Evolutionary conservation across 2,329 filamentous ascomycete species (phyloP).

Genomic region (Tolypocladium endophyticum): DNA sequence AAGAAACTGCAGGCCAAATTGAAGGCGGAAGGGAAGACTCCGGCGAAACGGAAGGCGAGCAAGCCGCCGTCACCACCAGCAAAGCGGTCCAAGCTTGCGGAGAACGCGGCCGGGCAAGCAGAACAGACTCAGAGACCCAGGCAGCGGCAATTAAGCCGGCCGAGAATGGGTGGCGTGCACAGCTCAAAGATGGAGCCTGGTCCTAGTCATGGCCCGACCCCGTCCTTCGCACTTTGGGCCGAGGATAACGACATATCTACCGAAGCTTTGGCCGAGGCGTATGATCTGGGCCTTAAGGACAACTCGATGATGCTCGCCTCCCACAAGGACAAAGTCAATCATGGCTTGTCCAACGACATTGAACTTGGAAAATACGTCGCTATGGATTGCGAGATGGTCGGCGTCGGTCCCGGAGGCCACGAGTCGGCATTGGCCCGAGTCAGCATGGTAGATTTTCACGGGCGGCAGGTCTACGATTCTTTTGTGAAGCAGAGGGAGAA

Average conservation of each 20-base stretch:
- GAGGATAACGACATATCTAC: slow-evolving; percentile 50
- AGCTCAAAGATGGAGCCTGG: slow-evolving; percentile 33
- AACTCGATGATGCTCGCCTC: slow-evolving; percentile 36
- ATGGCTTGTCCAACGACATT: slow-evolving; percentile 48
- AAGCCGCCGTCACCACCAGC: slow-evolving; percentile 13
- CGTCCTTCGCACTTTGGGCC: slow-evolving; percentile 49
- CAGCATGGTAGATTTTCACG: slow-evolving; percentile 88
- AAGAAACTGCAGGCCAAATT: slow-evolving; percentile 62
- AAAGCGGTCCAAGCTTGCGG: slow-evolving; percentile 18
- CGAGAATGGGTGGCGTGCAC: slow-evolving; percentile 45
- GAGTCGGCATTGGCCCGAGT: slow-evolving; percentile 75
- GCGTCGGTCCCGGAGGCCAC: slow-evolving; percentile 59
- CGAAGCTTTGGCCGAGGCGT: slow-evolving; percentile 50
- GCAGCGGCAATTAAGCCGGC: neutral
- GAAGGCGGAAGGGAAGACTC: slow-evolving; percentile 31
- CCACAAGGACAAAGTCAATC: slow-evolving; percentile 46
- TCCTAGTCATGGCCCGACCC: slow-evolving; percentile 30
- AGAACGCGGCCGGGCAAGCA: slow-evolving; percentile 1
- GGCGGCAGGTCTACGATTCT: slow-evolving; percentile 85
- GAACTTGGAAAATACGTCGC: slow-evolving; percentile 83
- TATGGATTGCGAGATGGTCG: slow-evolving; percentile 98
- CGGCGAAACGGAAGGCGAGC: slow-evolving; percentile 32
- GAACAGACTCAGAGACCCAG: slow-evolving; percentile 4
- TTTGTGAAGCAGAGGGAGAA: slow-evolving; percentile 69
- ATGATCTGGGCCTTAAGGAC: slow-evolving; percentile 42